Evolutionary conservation across 345 rosid species (phyloP).

Genomic region (Sonneratia alba): DNA sequence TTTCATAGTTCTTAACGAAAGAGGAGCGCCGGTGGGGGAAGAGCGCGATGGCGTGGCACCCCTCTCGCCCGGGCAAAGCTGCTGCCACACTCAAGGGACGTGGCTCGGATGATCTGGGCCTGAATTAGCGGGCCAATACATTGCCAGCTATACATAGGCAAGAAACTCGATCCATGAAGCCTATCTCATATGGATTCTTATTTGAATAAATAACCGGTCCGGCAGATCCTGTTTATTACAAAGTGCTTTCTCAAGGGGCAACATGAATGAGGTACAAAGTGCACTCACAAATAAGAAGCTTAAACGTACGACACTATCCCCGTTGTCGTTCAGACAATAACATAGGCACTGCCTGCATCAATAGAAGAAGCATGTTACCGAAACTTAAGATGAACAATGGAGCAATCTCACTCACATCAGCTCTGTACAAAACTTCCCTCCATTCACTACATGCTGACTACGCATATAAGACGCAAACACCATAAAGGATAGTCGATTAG

Average conservation of each 20-base stretch:
- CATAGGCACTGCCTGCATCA: neutral
- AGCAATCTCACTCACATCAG: neutral
- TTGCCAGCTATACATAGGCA: neutral
- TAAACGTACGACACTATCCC: too few relatives aligned
- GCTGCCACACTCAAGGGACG: too few relatives aligned
- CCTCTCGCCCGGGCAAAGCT: too few relatives aligned
- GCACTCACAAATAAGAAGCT: neutral
- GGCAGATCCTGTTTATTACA: neutral
- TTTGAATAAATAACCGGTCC: neutral
- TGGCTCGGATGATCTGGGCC: too few relatives aligned
- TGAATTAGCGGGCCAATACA: too few relatives aligned
- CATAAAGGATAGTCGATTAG: neutral
- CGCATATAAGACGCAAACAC: neutral
- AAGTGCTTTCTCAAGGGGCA: neutral
- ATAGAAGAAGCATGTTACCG: neutral
- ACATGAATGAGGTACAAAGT: neutral
- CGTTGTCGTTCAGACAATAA: neutral
- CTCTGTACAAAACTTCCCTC: neutral
- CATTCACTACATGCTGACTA: neutral
- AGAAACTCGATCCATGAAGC: neutral
- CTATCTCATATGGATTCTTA: neutral
- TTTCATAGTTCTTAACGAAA: too few relatives aligned
- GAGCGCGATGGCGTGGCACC: too few relatives aligned
- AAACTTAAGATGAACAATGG: neutral
- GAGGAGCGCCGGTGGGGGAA: too few relatives aligned